A percentile compares a stretch with the other conserved stretches of the same genome.
These are phyloP conservation scores for Aspergillus taichungensis DNA, from an alignment of 495 filamentous ascomycete genomes.

Conservation along the genomic window DNA sequence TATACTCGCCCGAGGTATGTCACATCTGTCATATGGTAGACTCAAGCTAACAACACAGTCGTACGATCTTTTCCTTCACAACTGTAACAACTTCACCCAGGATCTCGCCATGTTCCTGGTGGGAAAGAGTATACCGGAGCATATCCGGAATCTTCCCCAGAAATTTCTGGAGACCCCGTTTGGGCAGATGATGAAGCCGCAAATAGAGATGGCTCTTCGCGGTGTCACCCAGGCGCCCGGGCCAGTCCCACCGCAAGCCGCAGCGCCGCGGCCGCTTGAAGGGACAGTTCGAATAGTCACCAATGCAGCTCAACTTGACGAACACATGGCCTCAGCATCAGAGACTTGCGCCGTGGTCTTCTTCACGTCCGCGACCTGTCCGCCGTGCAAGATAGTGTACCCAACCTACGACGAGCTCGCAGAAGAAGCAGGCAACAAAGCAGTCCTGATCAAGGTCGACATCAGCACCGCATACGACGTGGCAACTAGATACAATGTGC, in stretches of 20 bases:
- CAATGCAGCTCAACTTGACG: slow-evolving; percentile 50
- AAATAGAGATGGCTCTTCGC: slow-evolving; percentile 66
- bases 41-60: slow-evolving; percentile 43
- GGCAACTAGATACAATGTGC: slow-evolving; percentile 54
- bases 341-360: slow-evolving; percentile 74
- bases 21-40: neutral
- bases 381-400: slow-evolving; percentile 77
- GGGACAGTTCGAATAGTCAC: slow-evolving; percentile 41
- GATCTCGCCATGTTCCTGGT: slow-evolving; percentile 85
- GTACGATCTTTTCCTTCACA: slow-evolving; percentile 83
- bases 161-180: slow-evolving; percentile 84
- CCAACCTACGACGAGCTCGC: slow-evolving; percentile 78
- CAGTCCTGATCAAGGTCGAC: slow-evolving; percentile 77
- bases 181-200: slow-evolving; percentile 79
- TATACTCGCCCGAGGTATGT: slow-evolving; percentile 73
- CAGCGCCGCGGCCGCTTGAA: slow-evolving; percentile 11
- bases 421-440: slow-evolving; percentile 58
- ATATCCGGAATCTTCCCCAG: slow-evolving; percentile 82
- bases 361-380: slow-evolving; percentile 84
- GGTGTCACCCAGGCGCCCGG: slow-evolving; percentile 51
- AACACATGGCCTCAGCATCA: slow-evolving; percentile 47
- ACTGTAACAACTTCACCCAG: slow-evolving; percentile 98
- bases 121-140: slow-evolving; percentile 79
- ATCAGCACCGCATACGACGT: slow-evolving; percentile 58
- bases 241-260: slow-evolving; percentile 14